Percentiles rank a stretch among this genome's conserved stretches.
phyloP scores from a whole-genome alignment of 306 rosid species.

The Dalbergia cochinchinensis region DNA sequence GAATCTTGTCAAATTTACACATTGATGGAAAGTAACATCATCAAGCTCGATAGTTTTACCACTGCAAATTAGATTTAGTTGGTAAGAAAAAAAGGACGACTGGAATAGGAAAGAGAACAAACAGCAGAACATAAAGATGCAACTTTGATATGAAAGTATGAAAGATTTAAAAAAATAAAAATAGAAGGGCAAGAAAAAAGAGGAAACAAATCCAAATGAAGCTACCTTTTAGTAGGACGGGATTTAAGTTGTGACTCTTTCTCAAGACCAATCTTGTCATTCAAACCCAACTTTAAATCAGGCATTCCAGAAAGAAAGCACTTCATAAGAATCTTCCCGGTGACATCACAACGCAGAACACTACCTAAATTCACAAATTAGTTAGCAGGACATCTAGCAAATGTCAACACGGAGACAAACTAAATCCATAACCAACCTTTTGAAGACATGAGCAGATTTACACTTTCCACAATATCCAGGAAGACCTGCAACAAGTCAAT shows the following conservation, averaged over 20 bases:
- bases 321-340: constrained; percentile 93
- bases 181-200: neutral
- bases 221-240: constrained; percentile 86
- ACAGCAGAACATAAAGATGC: neutral
- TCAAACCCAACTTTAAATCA: constrained; percentile 90
- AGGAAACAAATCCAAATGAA: constrained; percentile 28
- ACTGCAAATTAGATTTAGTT: constrained; percentile 55
- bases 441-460: constrained; percentile 94
- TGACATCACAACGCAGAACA: constrained; percentile 91
- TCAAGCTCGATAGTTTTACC: constrained; percentile 95
- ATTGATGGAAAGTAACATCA: constrained; percentile 93
- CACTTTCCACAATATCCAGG: constrained; percentile 94
- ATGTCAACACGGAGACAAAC: constrained; percentile 1
- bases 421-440: constrained; percentile 65
- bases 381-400: constrained; percentile 41
- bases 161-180: constrained; percentile 8
- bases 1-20: constrained; percentile 92
- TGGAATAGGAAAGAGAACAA: neutral
- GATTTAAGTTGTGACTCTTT: constrained; percentile 84
- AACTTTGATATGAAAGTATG: constrained; percentile 2
- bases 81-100: neutral
- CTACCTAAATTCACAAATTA: constrained; percentile 68
- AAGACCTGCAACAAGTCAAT: constrained; percentile 68
- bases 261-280: constrained; percentile 94
- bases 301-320: constrained; percentile 99